phyloP scores from a whole-genome alignment of 2,329 filamentous ascomycete species.

The Cladosporium sp. region DNA sequence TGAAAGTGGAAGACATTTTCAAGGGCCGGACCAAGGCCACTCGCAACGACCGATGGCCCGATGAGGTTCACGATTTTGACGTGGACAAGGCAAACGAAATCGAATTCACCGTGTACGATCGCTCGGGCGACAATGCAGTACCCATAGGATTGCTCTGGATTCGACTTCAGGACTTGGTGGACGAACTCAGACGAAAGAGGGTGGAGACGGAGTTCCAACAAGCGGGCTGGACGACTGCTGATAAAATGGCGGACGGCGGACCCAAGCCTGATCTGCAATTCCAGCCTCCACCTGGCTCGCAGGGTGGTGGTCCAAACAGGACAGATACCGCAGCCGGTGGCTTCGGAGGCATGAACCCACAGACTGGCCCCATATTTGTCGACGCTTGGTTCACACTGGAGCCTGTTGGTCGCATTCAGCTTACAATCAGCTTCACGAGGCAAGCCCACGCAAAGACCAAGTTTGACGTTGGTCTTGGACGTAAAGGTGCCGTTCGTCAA shows the following conservation, averaged over 20 bases:
- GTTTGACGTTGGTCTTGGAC: constrained; percentile 85
- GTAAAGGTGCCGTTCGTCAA: constrained; percentile 94
- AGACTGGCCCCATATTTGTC: constrained; percentile 62
- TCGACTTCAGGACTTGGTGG: constrained; percentile 92
- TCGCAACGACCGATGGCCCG: constrained; percentile 85
- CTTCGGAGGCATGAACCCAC: constrained; percentile 44
- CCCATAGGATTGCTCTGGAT: constrained; percentile 97
- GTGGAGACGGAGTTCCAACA: constrained; percentile 94
- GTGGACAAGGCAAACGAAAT: constrained; percentile 99
- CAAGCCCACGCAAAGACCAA: constrained; percentile 79
- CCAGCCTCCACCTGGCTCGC: constrained; percentile 49
- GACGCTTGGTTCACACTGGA: constrained; percentile 98
- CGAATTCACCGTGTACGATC: constrained; percentile 96
- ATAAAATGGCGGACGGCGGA: constrained; percentile 75
- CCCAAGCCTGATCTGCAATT: constrained; percentile 57
- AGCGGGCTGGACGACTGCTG: constrained; percentile 95
- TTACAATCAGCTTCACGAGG: constrained; percentile 90
- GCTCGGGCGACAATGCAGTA: constrained; percentile 80
- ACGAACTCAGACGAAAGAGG: constrained; percentile 95
- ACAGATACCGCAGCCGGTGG: constrained; percentile 40
- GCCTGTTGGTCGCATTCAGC: constrained; percentile 86
- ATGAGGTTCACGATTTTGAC: constrained; percentile 86
- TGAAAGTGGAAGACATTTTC: constrained; percentile 94
- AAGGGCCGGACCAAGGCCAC: constrained; percentile 85
- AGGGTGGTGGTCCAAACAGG: constrained; percentile 28